Conservation (phyloP, 2,329 filamentous ascomycete species). For the Colletotrichum horii region DNA sequence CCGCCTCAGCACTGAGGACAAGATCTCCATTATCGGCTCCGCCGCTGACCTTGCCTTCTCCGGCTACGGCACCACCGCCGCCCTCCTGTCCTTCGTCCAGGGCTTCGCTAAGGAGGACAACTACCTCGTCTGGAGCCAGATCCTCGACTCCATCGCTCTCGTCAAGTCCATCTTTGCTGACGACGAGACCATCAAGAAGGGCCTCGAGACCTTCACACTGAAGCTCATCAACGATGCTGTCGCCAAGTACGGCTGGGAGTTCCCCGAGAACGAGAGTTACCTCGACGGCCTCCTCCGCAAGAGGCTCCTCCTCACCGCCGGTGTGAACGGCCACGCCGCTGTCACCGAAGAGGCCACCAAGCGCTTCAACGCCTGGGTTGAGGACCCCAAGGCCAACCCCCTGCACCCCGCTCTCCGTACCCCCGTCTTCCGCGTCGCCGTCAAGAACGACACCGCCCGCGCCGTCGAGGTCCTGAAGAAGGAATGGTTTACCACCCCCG, state of each 20-base stretch:
- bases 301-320: conserved; percentile 77
- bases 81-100: conserved; percentile 82
- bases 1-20: conserved; percentile 82
- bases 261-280: conserved; percentile 78
- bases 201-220: conserved; percentile 78
- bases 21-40: conserved; percentile 90
- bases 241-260: conserved; percentile 86
- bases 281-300: conserved; percentile 83
- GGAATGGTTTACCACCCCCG: conserved; percentile 82
- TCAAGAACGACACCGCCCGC: conserved; percentile 72
- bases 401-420: conserved; percentile 83
- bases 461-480: conserved; percentile 79
- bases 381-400: conserved; percentile 68
- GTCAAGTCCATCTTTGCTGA: conserved; percentile 87
- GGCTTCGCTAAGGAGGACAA: conserved; percentile 84
- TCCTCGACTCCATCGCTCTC: conserved; percentile 76
- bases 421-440: conserved; percentile 79
- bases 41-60: conserved; percentile 88
- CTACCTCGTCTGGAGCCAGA: conserved; percentile 88
- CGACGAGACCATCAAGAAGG: conserved; percentile 73
- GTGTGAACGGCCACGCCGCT: conserved; percentile 74
- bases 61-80: conserved; percentile 81
- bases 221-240: conserved; percentile 78
- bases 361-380: conserved; percentile 81
- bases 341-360: conserved; percentile 75